Percentiles rank a stretch among this genome's conserved stretches.
Conservation (phyloP, 495 filamentous ascomycete genomes). For the Penicillium taxi region DNA sequence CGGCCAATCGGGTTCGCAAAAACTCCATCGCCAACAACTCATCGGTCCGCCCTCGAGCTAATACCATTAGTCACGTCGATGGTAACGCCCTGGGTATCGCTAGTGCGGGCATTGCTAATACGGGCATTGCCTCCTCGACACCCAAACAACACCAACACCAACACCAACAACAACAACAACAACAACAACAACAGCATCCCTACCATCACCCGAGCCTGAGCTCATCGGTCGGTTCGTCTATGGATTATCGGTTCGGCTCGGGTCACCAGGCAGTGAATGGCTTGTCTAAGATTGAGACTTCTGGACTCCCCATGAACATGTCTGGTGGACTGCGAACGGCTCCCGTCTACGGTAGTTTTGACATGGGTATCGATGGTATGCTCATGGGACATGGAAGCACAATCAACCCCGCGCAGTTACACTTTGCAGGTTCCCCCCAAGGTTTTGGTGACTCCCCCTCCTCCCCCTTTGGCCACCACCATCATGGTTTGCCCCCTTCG, state of each 20-base stretch:
- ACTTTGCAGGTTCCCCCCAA: slow-evolving; percentile 79
- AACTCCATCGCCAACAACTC: slow-evolving; percentile 70
- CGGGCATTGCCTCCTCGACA: slow-evolving; percentile 50
- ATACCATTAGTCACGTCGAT: slow-evolving; percentile 96
- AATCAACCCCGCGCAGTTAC: slow-evolving; percentile 92
- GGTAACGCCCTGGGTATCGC: slow-evolving; percentile 63
- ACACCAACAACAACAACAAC: slow-evolving; percentile 44
- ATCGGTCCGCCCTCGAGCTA: slow-evolving; percentile 80
- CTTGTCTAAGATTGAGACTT: slow-evolving; percentile 78
- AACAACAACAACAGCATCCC: slow-evolving; percentile 44
- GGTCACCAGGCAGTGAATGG: slow-evolving; percentile 49
- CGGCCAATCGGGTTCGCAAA: slow-evolving; percentile 74
- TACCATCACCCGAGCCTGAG: slow-evolving; percentile 59
- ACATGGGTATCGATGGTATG: slow-evolving; percentile 67
- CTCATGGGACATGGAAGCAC: slow-evolving; percentile 67
- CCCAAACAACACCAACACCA: slow-evolving; percentile 39
- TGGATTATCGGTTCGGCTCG: slow-evolving; percentile 63
- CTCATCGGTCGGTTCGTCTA: slow-evolving; percentile 54
- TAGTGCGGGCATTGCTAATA: slow-evolving; percentile 55
- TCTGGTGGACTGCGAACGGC: slow-evolving; percentile 68
- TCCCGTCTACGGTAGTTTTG: slow-evolving; percentile 62
- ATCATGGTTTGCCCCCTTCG: slow-evolving; percentile 47
- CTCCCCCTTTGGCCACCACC: slow-evolving; percentile 64
- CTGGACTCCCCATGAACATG: slow-evolving; percentile 55
- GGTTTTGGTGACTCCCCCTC: slow-evolving; percentile 56